phyloP scores from a whole-genome alignment of 2,329 filamentous ascomycete genomes.

The Exophiala lecanii-corni region DNA sequence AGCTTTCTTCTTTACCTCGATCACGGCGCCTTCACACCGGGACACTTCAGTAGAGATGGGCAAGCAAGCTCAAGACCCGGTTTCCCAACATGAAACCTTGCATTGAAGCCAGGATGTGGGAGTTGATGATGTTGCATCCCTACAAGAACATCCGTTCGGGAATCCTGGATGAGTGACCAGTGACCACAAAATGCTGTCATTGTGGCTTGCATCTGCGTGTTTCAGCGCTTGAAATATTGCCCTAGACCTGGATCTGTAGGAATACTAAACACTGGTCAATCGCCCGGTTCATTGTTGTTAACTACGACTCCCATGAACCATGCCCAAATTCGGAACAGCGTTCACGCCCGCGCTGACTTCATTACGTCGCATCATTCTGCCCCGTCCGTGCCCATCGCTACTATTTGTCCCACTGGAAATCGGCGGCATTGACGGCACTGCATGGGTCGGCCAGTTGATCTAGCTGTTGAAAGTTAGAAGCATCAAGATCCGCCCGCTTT shows the following conservation, averaged over 20 bases:
- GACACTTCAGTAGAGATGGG: too few species aligned
- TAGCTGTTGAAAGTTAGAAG: constrained; percentile 18
- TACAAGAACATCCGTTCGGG: constrained; percentile 4
- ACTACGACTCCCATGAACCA: not conserved
- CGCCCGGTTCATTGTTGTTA: not conserved
- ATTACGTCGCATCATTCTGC: constrained; percentile 20
- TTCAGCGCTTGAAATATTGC: constrained; percentile 4
- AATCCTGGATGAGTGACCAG: not conserved
- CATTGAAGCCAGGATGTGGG: not conserved
- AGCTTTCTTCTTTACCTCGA: too few species aligned
- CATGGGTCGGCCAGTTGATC: constrained; percentile 13
- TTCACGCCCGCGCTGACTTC: constrained; percentile 19
- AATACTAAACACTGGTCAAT: not conserved
- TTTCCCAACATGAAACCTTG: constrained; percentile 10
- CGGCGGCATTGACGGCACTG: constrained; percentile 16
- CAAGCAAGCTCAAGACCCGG: too few species aligned
- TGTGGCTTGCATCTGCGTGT: constrained; percentile 10
- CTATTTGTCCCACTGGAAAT: constrained; percentile 6
- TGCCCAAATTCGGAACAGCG: not conserved
- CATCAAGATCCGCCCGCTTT: constrained; percentile 2
- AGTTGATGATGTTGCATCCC: constrained; percentile 2
- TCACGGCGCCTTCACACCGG: too few species aligned
- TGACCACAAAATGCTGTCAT: too few species aligned
- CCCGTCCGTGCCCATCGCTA: constrained; percentile 5
- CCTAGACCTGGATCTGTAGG: not conserved